Conservation (phyloP, 345 rosid species). For the Draba incana region DNA sequence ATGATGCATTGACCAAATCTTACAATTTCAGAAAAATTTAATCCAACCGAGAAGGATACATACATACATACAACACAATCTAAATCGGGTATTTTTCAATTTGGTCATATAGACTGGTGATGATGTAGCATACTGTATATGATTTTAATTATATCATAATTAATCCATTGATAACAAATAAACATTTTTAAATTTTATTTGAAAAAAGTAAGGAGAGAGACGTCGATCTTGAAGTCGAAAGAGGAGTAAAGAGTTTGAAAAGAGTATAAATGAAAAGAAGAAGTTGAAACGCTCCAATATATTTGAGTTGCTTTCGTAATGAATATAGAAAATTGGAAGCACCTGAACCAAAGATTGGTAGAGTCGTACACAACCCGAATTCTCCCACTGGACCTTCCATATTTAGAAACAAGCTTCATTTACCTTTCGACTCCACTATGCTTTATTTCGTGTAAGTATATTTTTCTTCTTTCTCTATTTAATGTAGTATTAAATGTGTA, state of each 20-base stretch:
- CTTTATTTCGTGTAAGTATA: conserved; percentile 24
- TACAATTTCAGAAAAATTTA: neutral
- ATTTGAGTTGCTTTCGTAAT: conserved; percentile 24
- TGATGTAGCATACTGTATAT: conserved; percentile 3
- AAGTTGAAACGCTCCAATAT: neutral
- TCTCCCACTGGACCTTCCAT: conserved; percentile 32
- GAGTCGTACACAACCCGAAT: conserved; percentile 39
- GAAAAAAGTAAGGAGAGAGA: conserved; percentile 13
- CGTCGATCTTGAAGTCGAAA: conserved; percentile 22
- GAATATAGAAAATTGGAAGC: conserved; percentile 26
- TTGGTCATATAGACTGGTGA: neutral
- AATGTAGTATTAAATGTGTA: conserved; percentile 1
- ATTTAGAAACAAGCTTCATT: conserved; percentile 27
- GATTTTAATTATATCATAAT: neutral
- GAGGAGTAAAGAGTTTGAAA: conserved; percentile 16
- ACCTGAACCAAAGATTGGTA: conserved; percentile 1
- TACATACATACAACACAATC: neutral
- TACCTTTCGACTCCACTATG: conserved; percentile 37
- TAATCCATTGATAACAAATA: neutral
- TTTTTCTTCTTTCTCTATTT: conserved; percentile 23
- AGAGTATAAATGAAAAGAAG: neutral
- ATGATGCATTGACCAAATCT: conserved; percentile 9
- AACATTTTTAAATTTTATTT: neutral
- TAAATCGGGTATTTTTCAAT: neutral
- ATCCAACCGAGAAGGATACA: neutral